These are phyloP conservation scores for Sphaerostilbella broomeana DNA, from an alignment of 2,329 filamentous ascomycete species.

Conservation along the genomic window DNA sequence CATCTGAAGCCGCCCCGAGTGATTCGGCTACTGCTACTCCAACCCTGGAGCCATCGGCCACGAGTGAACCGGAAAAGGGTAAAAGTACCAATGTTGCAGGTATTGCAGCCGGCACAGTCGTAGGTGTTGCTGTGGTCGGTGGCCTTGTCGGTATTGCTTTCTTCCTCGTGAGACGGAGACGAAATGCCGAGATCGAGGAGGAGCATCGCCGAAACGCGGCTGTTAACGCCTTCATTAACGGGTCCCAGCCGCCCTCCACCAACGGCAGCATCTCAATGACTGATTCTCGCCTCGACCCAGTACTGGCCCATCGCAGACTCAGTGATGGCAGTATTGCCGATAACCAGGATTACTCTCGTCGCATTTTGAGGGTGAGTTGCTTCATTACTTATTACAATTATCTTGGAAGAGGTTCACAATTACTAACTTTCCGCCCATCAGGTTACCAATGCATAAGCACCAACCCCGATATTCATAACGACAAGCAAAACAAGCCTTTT, in stretches of 20 bases:
- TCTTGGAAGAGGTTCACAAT: slow-evolving; percentile 1
- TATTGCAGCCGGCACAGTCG: slow-evolving; percentile 82
- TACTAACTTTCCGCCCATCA: slow-evolving; percentile 22
- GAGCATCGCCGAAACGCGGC: slow-evolving; percentile 77
- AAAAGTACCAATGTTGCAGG: slow-evolving; percentile 64
- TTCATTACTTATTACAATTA: background rate
- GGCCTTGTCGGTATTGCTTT: slow-evolving; percentile 62
- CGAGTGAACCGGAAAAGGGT: slow-evolving; percentile 20
- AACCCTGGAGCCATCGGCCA: slow-evolving; percentile 15
- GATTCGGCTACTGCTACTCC: slow-evolving; percentile 19
- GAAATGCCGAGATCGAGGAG: slow-evolving; percentile 71
- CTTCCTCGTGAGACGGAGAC: slow-evolving; percentile 68
- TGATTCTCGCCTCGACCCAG: slow-evolving; percentile 80
- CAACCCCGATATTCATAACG: slow-evolving; percentile 23
- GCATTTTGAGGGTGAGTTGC: slow-evolving; percentile 80
- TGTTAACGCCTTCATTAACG: slow-evolving; percentile 67
- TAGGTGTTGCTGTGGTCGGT: slow-evolving; percentile 66
- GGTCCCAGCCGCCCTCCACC: slow-evolving; percentile 55
- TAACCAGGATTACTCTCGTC: slow-evolving; percentile 92
- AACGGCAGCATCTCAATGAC: slow-evolving; percentile 63
- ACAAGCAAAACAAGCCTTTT: slow-evolving; percentile 14
- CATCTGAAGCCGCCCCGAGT: slow-evolving; percentile 2
- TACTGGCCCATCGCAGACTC: slow-evolving; percentile 74
- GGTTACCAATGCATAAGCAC: slow-evolving; percentile 54
- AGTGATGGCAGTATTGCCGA: slow-evolving; percentile 96